Percentiles rank a stretch among this genome's conserved stretches.
phyloP scores from a whole-genome alignment of 306 rosid species.

The Pterocarpus santalinus region DNA sequence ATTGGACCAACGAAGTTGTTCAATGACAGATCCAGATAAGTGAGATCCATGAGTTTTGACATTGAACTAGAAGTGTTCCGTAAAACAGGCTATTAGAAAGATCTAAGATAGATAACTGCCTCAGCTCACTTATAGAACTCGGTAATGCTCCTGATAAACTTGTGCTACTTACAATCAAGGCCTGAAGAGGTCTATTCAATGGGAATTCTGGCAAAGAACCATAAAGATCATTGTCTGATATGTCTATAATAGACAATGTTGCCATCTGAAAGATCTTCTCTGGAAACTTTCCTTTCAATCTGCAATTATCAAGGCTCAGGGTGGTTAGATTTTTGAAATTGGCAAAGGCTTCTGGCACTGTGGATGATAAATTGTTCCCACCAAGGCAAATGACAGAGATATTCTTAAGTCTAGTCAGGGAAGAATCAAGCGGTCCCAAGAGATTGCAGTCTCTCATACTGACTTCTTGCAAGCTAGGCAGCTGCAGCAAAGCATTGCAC shows the following conservation, averaged over 20 bases:
- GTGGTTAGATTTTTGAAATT: constrained; percentile 28
- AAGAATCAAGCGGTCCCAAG: constrained; percentile 48
- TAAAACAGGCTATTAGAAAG: constrained; percentile 18
- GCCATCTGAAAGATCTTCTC: constrained; percentile 38
- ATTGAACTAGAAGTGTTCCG: constrained; percentile 33
- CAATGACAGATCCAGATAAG: not conserved
- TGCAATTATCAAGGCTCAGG: constrained; percentile 29
- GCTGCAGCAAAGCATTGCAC: constrained; percentile 46
- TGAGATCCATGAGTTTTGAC: constrained; percentile 35
- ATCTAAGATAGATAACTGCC: constrained; percentile 27
- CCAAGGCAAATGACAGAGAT: constrained; percentile 44
- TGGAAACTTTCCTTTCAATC: constrained; percentile 47
- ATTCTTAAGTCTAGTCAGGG: constrained; percentile 16
- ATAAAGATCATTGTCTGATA: constrained; percentile 8
- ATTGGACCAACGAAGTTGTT: constrained; percentile 29
- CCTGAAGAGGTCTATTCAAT: constrained; percentile 9
- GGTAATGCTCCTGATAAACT: constrained; percentile 39
- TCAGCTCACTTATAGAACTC: constrained; percentile 25
- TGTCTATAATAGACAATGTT: constrained; percentile 21
- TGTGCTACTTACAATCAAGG: not conserved
- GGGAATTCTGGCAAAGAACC: constrained; percentile 49
- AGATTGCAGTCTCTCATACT: constrained; percentile 52
- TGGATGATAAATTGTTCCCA: constrained; percentile 39
- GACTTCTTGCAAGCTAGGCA: constrained; percentile 41
- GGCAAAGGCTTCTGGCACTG: constrained; percentile 47